Conservation (phyloP, 2,329 filamentous ascomycete species). For the Aspergillus sp. region DNA sequence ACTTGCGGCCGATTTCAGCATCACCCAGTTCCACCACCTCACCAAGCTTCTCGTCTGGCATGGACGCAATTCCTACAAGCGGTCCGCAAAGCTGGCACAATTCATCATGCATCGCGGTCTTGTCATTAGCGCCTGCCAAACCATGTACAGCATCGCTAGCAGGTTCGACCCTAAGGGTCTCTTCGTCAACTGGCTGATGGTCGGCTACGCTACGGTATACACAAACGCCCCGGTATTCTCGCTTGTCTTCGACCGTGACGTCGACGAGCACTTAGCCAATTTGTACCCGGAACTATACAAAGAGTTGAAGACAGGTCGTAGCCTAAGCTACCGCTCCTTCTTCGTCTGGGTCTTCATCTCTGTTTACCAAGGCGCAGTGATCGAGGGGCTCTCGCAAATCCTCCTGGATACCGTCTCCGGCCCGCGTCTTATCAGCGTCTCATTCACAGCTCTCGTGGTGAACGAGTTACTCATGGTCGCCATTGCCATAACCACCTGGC, state of each 20-base stretch:
- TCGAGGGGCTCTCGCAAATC: conserved; percentile 88
- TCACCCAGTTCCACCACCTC: conserved; percentile 88
- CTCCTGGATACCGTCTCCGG: conserved; percentile 64
- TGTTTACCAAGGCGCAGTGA: conserved; percentile 89
- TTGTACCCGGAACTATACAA: conserved; percentile 97
- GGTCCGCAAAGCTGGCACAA: conserved; percentile 87
- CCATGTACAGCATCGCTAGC: conserved; percentile 90
- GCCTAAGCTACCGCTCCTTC: conserved; percentile 85
- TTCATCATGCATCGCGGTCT: conserved; percentile 97
- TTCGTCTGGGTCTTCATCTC: conserved; percentile 94
- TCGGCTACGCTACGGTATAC: conserved; percentile 93
- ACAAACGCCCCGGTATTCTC: conserved; percentile 90
- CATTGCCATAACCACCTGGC: conserved; percentile 94
- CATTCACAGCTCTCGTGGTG: conserved; percentile 81
- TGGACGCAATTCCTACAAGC: conserved; percentile 93
- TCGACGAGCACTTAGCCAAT: conserved; percentile 87
- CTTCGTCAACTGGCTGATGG: conserved; percentile 93
- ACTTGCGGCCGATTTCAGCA: conserved; percentile 91
- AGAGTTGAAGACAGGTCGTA: conserved; percentile 82
- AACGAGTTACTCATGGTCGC: conserved; percentile 98
- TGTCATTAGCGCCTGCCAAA: conserved; percentile 93
- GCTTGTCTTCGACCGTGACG: conserved; percentile 87
- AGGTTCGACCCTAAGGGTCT: conserved; percentile 88
- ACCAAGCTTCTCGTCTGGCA: conserved; percentile 99
- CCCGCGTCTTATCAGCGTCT: conserved; percentile 74